Conservation (phyloP, 805 yeast species). For the Monosporozyma aerobia region DNA sequence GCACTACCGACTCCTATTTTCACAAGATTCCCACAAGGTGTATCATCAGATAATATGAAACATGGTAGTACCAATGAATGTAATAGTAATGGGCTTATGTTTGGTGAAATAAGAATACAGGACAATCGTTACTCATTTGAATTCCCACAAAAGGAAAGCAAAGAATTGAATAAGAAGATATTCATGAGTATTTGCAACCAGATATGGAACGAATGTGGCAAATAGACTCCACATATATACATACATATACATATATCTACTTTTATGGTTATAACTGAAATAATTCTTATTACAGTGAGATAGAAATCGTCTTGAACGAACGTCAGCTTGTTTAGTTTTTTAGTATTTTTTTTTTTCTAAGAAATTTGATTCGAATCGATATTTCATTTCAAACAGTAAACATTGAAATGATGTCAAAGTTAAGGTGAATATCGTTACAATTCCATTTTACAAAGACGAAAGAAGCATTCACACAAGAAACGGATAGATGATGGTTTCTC, state of each 20-base stretch:
- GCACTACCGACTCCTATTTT: conserved; percentile 14
- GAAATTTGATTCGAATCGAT: not conserved
- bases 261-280: too few relatives aligned
- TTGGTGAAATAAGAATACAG: conserved; percentile 22
- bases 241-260: too few relatives aligned
- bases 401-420: not conserved
- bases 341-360: not conserved
- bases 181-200: conserved; percentile 28
- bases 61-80: not conserved
- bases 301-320: not conserved
- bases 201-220: conserved; percentile 26
- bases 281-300: not conserved
- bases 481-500: conserved; percentile 1
- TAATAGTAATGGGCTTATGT: conserved; percentile 4
- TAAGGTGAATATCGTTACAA: not conserved
- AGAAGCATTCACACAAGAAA: not conserved
- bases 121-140: conserved; percentile 24
- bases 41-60: not conserved
- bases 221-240: not conserved
- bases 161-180: conserved; percentile 23
- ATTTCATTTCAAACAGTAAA: not conserved
- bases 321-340: not conserved
- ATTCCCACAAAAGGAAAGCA: conserved; percentile 11
- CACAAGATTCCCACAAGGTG: conserved; percentile 3
- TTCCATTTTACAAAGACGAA: not conserved